Percentiles rank a stretch among this genome's conserved stretches.
These are phyloP conservation scores for Betula pendula DNA, from an alignment of 306 rosid genomes.

Conservation along the genomic window DNA sequence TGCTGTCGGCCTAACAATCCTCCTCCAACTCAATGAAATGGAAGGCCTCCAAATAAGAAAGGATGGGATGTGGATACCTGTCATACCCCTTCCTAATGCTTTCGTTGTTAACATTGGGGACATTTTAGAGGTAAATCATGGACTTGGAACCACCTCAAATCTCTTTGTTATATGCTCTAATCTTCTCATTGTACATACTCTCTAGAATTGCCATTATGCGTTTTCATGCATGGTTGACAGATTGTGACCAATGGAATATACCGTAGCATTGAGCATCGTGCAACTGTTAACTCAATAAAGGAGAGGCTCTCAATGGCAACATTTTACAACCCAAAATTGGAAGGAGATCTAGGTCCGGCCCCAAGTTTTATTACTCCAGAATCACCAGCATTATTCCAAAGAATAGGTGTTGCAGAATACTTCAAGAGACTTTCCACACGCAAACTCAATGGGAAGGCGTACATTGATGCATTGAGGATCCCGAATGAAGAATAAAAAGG, in stretches of 20 bases:
- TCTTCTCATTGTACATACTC: too few species aligned
- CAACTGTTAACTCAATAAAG: constrained; percentile 20
- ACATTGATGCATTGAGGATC: too few species aligned
- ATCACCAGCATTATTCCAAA: constrained; percentile 30
- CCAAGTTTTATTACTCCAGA: constrained; percentile 28
- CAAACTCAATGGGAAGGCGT: too few species aligned
- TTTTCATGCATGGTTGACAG: not conserved
- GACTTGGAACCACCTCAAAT: too few species aligned
- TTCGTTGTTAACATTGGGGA: constrained; percentile 24
- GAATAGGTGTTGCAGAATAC: constrained; percentile 19
- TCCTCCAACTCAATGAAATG: too few species aligned
- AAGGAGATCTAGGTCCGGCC: constrained; percentile 34
- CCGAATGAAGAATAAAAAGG: too few species aligned
- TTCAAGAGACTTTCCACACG: too few species aligned
- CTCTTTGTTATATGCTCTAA: too few species aligned
- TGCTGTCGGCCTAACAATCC: too few species aligned
- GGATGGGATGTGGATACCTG: constrained; percentile 38
- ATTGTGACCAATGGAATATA: constrained; percentile 34
- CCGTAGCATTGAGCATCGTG: constrained; percentile 34
- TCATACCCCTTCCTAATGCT: constrained; percentile 32
- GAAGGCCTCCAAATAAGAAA: constrained; percentile 25
- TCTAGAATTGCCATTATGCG: too few species aligned
- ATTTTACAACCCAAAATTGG: constrained; percentile 24
- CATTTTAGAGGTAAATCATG: too few species aligned
- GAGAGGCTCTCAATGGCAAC: constrained; percentile 43